phyloP scores from a whole-genome alignment of 495 filamentous ascomycete species.

The Neurospora terricola region DNA sequence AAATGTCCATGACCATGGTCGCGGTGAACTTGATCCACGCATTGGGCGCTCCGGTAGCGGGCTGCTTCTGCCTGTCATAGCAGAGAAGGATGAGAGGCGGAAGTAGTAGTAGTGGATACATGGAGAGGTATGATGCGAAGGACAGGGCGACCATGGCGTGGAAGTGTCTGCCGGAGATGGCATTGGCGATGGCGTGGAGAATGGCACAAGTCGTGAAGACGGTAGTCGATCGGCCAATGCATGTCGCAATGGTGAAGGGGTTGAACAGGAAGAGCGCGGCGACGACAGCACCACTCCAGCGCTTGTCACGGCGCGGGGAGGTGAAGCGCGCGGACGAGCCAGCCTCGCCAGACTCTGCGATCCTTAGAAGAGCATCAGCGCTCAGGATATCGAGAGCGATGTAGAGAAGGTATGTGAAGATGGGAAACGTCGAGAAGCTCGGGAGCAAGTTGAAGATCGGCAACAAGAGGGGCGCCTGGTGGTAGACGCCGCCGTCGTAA shows the following conservation, averaged over 20 bases:
- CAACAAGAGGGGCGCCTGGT: conserved; percentile 90
- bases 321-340: conserved; percentile 60
- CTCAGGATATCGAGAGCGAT: conserved; percentile 72
- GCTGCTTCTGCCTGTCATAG: conserved; percentile 52
- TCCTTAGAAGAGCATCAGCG: conserved; percentile 70
- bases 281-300: conserved; percentile 66
- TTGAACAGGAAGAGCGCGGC: conserved; percentile 88
- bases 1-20: conserved; percentile 39
- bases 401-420: conserved; percentile 72
- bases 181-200: conserved; percentile 73
- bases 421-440: conserved; percentile 47
- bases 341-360: conserved; percentile 75
- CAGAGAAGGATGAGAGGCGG: conserved; percentile 73
- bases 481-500: conserved; percentile 94
- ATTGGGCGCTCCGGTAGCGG: background rate
- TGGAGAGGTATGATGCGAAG: conserved; percentile 79
- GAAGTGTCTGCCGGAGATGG: conserved; percentile 60
- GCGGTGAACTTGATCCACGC: conserved; percentile 34
- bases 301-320: conserved; percentile 66
- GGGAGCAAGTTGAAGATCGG: conserved; percentile 85
- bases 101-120: conserved; percentile 82
- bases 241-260: conserved; percentile 87
- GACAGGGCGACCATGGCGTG: conserved; percentile 79
- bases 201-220: conserved; percentile 87
- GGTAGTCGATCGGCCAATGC: conserved; percentile 82